These are phyloP conservation scores for Oidiodendron maius DNA, from an alignment of 495 filamentous ascomycete genomes.

Conservation along the genomic window DNA sequence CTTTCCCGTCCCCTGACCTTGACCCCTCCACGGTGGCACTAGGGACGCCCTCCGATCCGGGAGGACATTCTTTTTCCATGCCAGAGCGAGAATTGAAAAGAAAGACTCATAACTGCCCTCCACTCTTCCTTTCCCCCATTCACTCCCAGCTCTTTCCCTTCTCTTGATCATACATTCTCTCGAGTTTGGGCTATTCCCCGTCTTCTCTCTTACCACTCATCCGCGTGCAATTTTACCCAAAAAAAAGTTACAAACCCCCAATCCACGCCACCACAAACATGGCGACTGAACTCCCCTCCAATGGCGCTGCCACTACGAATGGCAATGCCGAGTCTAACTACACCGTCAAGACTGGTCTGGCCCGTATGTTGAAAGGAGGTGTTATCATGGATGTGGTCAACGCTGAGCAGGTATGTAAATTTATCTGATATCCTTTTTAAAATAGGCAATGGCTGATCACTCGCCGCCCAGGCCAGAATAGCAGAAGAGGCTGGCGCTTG, in stretches of 20 bases:
- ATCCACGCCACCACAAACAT: slow-evolving; percentile 14
- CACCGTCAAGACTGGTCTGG: slow-evolving; percentile 75
- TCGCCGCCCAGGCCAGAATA: slow-evolving; percentile 64
- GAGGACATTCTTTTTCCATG: no score
- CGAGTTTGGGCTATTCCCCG: no score
- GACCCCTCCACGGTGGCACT: no score
- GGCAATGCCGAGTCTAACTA: slow-evolving; percentile 12
- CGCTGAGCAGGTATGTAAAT: slow-evolving; percentile 63
- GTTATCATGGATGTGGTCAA: slow-evolving; percentile 99
- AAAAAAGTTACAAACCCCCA: no score
- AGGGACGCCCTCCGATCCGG: no score
- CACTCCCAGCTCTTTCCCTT: background rate
- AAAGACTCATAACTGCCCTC: slow-evolving; percentile 1
- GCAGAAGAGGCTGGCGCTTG: slow-evolving; percentile 94
- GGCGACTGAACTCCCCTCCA: slow-evolving; percentile 22
- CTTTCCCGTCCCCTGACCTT: no score
- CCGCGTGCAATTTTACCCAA: no score
- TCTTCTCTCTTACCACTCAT: no score
- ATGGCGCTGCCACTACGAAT: slow-evolving; percentile 7
- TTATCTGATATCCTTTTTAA: background rate
- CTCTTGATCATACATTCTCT: background rate
- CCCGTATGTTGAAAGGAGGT: slow-evolving; percentile 96
- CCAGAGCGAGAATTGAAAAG: no score
- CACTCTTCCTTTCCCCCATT: background rate
- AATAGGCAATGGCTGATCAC: slow-evolving; percentile 14